Percentiles rank a stretch among this genome's conserved stretches.
Conservation (phyloP, 2,329 filamentous ascomycete genomes). For the Nothophoma quercina region DNA sequence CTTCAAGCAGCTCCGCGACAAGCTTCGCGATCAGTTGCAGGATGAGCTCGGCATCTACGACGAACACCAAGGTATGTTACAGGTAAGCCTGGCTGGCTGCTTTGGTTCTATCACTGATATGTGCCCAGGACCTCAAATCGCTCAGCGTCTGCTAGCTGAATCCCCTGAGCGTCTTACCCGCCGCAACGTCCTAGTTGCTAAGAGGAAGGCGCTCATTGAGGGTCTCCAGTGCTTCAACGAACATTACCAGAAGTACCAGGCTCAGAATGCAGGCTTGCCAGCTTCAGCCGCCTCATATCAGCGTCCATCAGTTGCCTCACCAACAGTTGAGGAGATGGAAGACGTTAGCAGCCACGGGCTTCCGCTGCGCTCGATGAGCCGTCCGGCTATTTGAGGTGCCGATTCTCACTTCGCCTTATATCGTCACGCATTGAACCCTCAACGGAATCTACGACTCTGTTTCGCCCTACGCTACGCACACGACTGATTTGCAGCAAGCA, state of each 20-base stretch:
- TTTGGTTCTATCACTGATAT: too few species aligned
- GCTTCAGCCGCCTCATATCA: neutral
- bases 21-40: slow-evolving; percentile 37
- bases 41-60: slow-evolving; percentile 31
- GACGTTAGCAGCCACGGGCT: neutral
- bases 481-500: too few species aligned
- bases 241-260: slow-evolving; percentile 14
- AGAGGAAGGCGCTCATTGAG: slow-evolving; percentile 38
- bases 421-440: too few species aligned
- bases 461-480: too few species aligned
- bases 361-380: neutral
- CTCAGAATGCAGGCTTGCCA: neutral
- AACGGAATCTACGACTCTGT: too few species aligned
- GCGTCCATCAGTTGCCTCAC: neutral
- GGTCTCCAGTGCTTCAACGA: slow-evolving; percentile 32
- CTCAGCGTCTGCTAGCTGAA: slow-evolving; percentile 41
- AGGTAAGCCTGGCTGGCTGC: neutral
- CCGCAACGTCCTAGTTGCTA: slow-evolving; percentile 31
- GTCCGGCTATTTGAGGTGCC: neutral
- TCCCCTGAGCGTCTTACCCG: slow-evolving; percentile 39
- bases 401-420: neutral
- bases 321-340: neutral
- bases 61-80: slow-evolving; percentile 27
- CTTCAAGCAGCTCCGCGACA: slow-evolving; percentile 33
- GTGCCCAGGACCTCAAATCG: slow-evolving; percentile 15